These are phyloP conservation scores for Paraphaeosphaeria minitans DNA, from an alignment of 2,329 filamentous ascomycete species.

Conservation along the genomic window DNA sequence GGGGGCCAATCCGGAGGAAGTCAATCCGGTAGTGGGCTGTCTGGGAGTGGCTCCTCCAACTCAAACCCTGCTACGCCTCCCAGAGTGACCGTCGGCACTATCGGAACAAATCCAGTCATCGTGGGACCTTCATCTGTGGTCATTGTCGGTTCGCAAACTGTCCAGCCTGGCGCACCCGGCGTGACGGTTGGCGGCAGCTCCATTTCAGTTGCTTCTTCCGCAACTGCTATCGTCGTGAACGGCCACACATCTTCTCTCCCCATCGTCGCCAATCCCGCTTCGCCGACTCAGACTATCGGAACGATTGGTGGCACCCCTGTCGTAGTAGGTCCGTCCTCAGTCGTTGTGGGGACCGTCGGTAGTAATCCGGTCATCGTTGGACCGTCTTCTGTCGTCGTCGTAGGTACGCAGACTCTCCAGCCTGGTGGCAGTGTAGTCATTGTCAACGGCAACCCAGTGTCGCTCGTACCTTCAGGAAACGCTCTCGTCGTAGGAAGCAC, in stretches of 20 bases:
- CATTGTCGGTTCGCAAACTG: conserved; percentile 41
- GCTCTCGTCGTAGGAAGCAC: conserved; percentile 32
- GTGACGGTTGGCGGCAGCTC: conserved; percentile 45
- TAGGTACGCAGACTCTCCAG: conserved; percentile 43
- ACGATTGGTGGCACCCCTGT: conserved; percentile 36
- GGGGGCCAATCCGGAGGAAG: neutral
- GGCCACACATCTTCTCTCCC: conserved; percentile 31
- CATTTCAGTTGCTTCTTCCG: conserved; percentile 43
- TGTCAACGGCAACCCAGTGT: conserved; percentile 41
- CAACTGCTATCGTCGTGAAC: conserved; percentile 44
- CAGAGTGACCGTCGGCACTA: conserved; percentile 29
- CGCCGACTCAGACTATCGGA: conserved; percentile 39
- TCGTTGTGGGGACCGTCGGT: conserved; percentile 30
- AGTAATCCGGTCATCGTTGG: conserved; percentile 35
- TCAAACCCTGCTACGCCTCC: conserved; percentile 12
- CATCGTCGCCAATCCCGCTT: conserved; percentile 24
- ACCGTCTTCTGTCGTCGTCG: conserved; percentile 38
- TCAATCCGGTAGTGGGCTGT: conserved; percentile 9
- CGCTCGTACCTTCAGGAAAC: conserved; percentile 35
- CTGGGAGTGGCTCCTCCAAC: conserved; percentile 15
- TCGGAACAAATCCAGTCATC: conserved; percentile 37
- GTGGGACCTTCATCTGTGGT: conserved; percentile 43
- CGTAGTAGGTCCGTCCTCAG: conserved; percentile 27
- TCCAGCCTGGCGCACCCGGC: conserved; percentile 40
- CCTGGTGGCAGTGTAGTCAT: conserved; percentile 44